Evolutionary conservation across 306 rosid genomes (phyloP), one percentile per base, ranked within the genome.

Genomic region (Casuarina cunninghamiana): DNA sequence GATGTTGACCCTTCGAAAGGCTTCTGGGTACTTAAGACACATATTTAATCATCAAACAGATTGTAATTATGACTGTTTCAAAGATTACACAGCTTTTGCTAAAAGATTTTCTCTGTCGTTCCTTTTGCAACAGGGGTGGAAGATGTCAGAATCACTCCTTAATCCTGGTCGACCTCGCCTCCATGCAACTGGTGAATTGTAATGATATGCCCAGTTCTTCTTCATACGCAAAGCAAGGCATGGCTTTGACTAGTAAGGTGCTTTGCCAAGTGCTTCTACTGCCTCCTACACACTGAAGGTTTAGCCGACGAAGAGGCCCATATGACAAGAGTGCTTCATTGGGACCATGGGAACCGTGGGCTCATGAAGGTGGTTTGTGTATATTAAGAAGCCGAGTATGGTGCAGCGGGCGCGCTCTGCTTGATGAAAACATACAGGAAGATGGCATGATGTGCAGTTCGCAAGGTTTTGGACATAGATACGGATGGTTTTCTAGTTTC

Each of bases 81-180:
- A 7, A 35, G 44, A 62, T 37, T 62, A 49, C 38, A 44, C n/a
- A 15, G 67, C 53, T 66, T 55, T 75, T 38, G 49, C 53, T 41
- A 46, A 49, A 61, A 42, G 48, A 17, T 77, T 19, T 41, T 60
- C 53, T 80, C 53, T 35, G 10, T 75, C 81, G 75, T 62, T 74
- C 6, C 43, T 53, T 12, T 63, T 60, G 44, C 39, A 62, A 79
- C 86, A 95, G 99, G 97, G 99, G 48, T 95, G 99, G 99, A 85
- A 85, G 66, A 93, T 95, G 99, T 86, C 97, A 69, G 97, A 93
- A 77, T 90, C 97, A 42, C 97, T 81, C 71, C 90, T 95, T 75
- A 95, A 95, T 85, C 99, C 99, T 16, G 99, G 99, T 66, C 92
- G 92, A 75, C 96, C 99, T 78, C 93, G 99, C 84, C 67, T 95